Percentiles rank a stretch among this genome's conserved stretches.
Conservation (phyloP, 148 eudicot genomes). For the Rhododendron griersonianum region DNA sequence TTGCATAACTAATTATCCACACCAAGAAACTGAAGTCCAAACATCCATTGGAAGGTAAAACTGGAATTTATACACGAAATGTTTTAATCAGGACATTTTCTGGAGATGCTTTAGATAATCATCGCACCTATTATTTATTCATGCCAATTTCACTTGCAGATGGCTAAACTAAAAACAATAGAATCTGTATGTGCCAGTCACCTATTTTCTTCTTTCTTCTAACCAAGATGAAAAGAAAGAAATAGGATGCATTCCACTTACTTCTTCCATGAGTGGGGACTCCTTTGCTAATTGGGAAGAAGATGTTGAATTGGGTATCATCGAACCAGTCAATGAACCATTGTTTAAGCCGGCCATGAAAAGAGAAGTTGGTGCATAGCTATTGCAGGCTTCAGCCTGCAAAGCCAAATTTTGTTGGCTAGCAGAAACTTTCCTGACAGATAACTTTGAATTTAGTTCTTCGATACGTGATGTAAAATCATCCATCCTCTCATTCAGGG, state of each 20-base stretch:
- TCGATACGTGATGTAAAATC: constrained; percentile 85
- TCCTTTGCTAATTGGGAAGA: constrained; percentile 80
- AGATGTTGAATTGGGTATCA: constrained; percentile 62
- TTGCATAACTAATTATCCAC: not conserved
- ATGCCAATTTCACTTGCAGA: not conserved
- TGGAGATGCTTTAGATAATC: not conserved
- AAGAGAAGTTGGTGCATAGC: constrained; percentile 44
- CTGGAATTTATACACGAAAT: not conserved
- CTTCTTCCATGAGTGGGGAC: constrained; percentile 83
- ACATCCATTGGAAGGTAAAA: not conserved
- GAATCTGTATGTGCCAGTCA: not conserved
- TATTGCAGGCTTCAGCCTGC: constrained; percentile 74
- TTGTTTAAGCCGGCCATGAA: constrained; percentile 50
- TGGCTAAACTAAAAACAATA: not conserved
- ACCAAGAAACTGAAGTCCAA: not conserved
- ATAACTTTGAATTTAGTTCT: constrained; percentile 66
- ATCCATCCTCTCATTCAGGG: constrained; percentile 89
- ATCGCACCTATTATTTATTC: not conserved
- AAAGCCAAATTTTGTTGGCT: constrained; percentile 77
- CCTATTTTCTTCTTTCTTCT: not conserved
- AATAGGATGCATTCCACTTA: constrained; percentile 13
- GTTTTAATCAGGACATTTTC: not conserved
- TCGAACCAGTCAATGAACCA: constrained; percentile 44
- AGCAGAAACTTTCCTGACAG: constrained; percentile 33
- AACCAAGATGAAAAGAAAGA: not conserved